Base-by-base conservation (phyloP, 345 rosid genomes). In the Theobroma cacao region DNA sequence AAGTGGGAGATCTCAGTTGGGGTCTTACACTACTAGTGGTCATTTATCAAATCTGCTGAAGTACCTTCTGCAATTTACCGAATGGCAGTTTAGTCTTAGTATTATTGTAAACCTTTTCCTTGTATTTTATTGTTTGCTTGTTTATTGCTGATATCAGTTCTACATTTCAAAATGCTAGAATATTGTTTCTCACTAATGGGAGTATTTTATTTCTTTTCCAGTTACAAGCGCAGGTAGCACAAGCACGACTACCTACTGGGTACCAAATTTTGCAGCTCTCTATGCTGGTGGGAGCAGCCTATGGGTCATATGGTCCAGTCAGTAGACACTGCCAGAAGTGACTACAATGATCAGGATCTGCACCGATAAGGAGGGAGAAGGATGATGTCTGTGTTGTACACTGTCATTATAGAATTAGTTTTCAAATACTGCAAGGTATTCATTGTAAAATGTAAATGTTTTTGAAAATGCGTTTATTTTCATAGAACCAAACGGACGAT, bases 141-240 rank as follows among this genome's bases (percentile, higher is more conserved):
- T 3, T 55, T 22, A 41, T 18, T 65, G 58, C 20, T 52, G 24
- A 17, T 36, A 11, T 70, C 7, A 36, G 33, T 58, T 36, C 43
- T 48, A 26, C 9, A 40, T 33, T 52, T 50, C 68, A 30, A 43
- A 40, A 61, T 20, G 41, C 2, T 5, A 11, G 26, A 20, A 68
- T 6, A 34, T 33, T 12, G 8, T 31, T 69, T 48, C 68, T 76
- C 33, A 55, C 20, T 61, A 38, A 30, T 53, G 0, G 9, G 9
- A 8, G 3, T 17, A 7, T 43, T 45, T 18, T 2, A 14, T 36
- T 76, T 47, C 15, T 55, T 62, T 66, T 84, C 31, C 82, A 87
- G 89, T 66, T 87, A 87, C 74, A 87, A 84, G 80, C 84, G 87
- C 50, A 87, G 62, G 80, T 87, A 86, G 84, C 59, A 11, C 50